These are phyloP conservation scores for Pelargonium cotyledonis DNA, from an alignment of 441 rosid genomes.

Conservation along the genomic window DNA sequence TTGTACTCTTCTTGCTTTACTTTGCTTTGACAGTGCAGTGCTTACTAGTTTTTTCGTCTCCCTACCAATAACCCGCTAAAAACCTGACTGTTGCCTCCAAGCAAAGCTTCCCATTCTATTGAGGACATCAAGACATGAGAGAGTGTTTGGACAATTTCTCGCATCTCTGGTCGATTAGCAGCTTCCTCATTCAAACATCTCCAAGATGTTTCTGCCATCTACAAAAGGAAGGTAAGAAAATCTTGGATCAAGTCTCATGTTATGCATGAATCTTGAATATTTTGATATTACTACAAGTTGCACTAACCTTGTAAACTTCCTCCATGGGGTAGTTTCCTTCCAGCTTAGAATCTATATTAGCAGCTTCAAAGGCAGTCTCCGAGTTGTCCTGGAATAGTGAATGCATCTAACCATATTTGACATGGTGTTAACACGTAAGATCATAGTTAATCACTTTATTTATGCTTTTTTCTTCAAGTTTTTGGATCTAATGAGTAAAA, in stretches of 20 bases:
- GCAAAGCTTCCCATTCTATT: constrained; percentile 34
- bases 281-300: neutral
- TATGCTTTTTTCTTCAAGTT: too few species aligned
- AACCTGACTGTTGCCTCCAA: constrained; percentile 21
- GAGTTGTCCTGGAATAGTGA: constrained; percentile 20
- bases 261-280: neutral
- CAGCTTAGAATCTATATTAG: constrained; percentile 22
- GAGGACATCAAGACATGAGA: constrained; percentile 25
- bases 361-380: constrained; percentile 24
- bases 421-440: too few species aligned
- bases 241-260: neutral
- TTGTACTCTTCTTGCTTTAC: too few species aligned
- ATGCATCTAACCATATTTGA: constrained; percentile 20
- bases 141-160: constrained; percentile 30
- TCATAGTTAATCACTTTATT: too few species aligned
- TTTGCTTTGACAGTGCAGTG: too few species aligned
- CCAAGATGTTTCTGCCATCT: constrained; percentile 34
- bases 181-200: constrained; percentile 29
- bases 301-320: constrained; percentile 29
- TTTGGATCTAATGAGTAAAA: neutral
- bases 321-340: constrained; percentile 28
- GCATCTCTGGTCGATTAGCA: constrained; percentile 30
- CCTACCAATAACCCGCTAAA: constrained; percentile 18
- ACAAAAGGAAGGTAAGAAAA: neutral
- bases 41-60: constrained; percentile 12